Percentiles rank a stretch among this genome's conserved stretches.
Conservation (phyloP, 495 filamentous ascomycete species). For the Hypoxylon perforatum region DNA sequence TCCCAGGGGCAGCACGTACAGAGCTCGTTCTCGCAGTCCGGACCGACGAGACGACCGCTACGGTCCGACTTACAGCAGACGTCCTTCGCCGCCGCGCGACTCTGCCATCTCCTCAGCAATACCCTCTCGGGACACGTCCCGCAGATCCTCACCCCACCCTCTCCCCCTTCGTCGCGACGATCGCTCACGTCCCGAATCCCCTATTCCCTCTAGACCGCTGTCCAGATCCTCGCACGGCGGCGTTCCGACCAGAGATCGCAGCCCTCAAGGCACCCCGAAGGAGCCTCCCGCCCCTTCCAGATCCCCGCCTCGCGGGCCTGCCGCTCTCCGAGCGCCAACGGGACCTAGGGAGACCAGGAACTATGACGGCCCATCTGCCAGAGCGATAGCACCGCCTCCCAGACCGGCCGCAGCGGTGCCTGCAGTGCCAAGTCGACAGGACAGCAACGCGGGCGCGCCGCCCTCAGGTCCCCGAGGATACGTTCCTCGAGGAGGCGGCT, state of each 20-base stretch:
- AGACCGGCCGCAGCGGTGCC: conserved; percentile 47
- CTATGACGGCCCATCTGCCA: conserved; percentile 46
- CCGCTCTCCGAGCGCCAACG: conserved; percentile 57
- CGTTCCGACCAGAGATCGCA: conserved; percentile 43
- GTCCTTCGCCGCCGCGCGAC: conserved; percentile 55
- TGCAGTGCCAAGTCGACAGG: conserved; percentile 46
- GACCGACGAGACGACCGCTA: conserved; percentile 60
- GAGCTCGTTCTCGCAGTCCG: conserved; percentile 55
- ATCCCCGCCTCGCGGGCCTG: conserved; percentile 61
- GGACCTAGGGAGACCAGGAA: conserved; percentile 56
- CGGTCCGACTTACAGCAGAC: conserved; percentile 48
- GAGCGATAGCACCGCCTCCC: conserved; percentile 44
- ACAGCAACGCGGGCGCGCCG: conserved; percentile 52
- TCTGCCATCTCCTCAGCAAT: conserved; percentile 56
- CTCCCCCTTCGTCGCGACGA: conserved; percentile 53
- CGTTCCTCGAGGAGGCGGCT: conserved; percentile 50
- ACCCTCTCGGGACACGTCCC: conserved; percentile 55
- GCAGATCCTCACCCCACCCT: conserved; percentile 57
- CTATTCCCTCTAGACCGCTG: conserved; percentile 45
- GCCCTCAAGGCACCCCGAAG: conserved; percentile 30
- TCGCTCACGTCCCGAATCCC: conserved; percentile 54
- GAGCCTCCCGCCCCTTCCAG: conserved; percentile 42
- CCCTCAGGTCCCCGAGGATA: conserved; percentile 62
- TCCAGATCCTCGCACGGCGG: conserved; percentile 43
- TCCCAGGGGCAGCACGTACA: conserved; percentile 49